Conservation (phyloP, 1,284 basidiomycete species). For the Cerioporus squamosus region DNA sequence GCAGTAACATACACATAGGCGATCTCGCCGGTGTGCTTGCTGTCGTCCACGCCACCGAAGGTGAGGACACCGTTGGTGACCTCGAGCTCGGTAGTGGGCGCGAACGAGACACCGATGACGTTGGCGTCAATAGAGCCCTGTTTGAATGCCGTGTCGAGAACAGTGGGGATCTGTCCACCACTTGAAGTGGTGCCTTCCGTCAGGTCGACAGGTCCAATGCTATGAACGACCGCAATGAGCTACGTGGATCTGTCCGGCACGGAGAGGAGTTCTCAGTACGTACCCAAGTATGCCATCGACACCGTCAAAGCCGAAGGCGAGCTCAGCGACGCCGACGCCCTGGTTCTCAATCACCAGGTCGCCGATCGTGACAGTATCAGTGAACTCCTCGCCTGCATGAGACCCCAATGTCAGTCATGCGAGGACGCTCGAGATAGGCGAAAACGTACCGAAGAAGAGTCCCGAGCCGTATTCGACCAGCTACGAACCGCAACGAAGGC, state of each 20-base stretch:
- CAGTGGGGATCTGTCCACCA: conserved; percentile 40
- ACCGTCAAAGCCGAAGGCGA: conserved; percentile 37
- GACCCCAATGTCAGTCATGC: not conserved
- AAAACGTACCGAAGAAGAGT: conserved; percentile 19
- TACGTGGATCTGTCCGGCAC: not conserved
- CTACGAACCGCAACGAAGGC: conserved; percentile 9
- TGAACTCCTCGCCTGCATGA: conserved; percentile 24
- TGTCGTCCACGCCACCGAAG: conserved; percentile 50
- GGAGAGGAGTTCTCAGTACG: conserved; percentile 1
- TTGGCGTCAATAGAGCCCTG: conserved; percentile 28
- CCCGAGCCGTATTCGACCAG: conserved; percentile 29
- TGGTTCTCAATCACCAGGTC: conserved; percentile 36
- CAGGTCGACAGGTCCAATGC: conserved; percentile 54
- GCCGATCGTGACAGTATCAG: conserved; percentile 27
- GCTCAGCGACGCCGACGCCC: conserved; percentile 48
- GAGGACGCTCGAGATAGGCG: not conserved
- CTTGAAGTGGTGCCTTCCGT: conserved; percentile 33
- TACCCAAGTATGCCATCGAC: conserved; percentile 57
- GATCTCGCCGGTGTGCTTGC: conserved; percentile 51
- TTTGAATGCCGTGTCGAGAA: conserved; percentile 51
- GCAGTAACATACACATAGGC: conserved; percentile 41
- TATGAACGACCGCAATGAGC: conserved; percentile 3
- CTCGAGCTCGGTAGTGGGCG: conserved; percentile 40
- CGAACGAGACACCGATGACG: conserved; percentile 55
- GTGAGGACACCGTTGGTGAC: conserved; percentile 35